These are phyloP conservation scores for Penicillium sp. DNA, from an alignment of 2,329 filamentous ascomycete genomes.

Conservation along the genomic window DNA sequence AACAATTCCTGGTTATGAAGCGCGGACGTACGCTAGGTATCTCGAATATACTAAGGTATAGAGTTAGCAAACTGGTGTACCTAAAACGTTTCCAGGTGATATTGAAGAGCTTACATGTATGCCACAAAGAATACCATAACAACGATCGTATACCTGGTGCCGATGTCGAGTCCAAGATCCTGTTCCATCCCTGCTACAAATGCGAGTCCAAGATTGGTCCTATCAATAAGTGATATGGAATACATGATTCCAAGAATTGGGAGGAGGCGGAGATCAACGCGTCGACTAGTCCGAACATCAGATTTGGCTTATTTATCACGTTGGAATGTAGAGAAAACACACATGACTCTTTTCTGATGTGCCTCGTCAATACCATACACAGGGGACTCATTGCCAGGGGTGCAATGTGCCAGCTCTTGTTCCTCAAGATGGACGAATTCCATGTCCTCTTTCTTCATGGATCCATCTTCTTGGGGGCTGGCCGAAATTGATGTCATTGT, in stretches of 20 bases:
- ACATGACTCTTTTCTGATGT: neutral
- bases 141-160: constrained; percentile 22
- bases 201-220: constrained; percentile 32
- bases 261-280: constrained; percentile 31
- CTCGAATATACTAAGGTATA: neutral
- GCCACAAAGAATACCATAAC: constrained; percentile 25
- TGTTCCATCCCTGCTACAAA: constrained; percentile 24
- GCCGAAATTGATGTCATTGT: neutral
- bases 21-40: neutral
- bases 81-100: neutral
- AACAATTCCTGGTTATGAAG: neutral
- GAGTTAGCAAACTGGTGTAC: neutral
- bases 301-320: neutral
- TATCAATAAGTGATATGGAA: constrained; percentile 33
- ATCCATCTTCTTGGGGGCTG: neutral
- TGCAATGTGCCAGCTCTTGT: neutral
- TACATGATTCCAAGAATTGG: constrained; percentile 36
- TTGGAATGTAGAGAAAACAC: neutral
- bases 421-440: neutral
- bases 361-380: neutral
- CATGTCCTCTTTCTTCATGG: neutral
- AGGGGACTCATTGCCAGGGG: neutral
- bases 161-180: constrained; percentile 20
- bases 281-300: constrained; percentile 4
- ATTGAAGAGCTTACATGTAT: constrained; percentile 16